Evolutionary conservation across 1,139 yeast genomes (phyloP).

Genomic region (Casaregolazyma lundiana): DNA sequence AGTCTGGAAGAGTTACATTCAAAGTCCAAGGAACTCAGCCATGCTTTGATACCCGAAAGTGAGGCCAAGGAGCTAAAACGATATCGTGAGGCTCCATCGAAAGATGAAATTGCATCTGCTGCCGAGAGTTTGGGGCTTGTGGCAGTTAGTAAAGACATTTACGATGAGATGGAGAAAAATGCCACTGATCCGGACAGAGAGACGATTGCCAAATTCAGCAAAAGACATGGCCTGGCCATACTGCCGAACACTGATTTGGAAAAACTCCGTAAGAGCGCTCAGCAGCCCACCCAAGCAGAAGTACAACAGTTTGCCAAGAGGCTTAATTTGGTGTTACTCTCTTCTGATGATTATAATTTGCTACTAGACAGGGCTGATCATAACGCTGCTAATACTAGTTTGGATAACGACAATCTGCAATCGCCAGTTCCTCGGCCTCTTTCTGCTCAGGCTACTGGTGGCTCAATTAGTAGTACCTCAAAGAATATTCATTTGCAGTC

Average conservation of each 20-base stretch:
- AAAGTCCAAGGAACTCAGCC: conserved; percentile 21
- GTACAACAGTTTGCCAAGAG: conserved; percentile 47
- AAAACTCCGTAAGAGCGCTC: conserved; percentile 24
- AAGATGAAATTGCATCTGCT: conserved; percentile 24
- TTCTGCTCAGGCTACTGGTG: conserved; percentile 9
- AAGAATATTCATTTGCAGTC: conserved; percentile 24
- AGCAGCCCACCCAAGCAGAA: conserved; percentile 30
- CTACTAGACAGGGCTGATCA: conserved; percentile 20
- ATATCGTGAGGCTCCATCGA: conserved; percentile 23
- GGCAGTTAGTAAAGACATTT: conserved; percentile 21
- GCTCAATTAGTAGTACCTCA: conserved; percentile 12
- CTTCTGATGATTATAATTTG: conserved; percentile 42
- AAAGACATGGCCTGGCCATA: conserved; percentile 27
- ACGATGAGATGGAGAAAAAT: conserved; percentile 25
- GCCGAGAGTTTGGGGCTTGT: conserved; percentile 22
- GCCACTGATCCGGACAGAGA: conserved; percentile 27
- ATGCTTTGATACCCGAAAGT: conserved; percentile 28
- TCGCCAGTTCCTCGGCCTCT: conserved; percentile 1
- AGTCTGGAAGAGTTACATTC: conserved; percentile 22
- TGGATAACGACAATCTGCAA: conserved; percentile 8
- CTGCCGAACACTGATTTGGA: conserved; percentile 26
- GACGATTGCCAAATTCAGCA: conserved; percentile 27
- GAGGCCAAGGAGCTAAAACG: conserved; percentile 25
- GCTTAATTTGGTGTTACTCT: conserved; percentile 42
- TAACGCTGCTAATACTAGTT: conserved; percentile 16